A percentile compares a stretch with the other conserved stretches of the same genome.
Evolutionary conservation across 1,284 basidiomycete genomes (phyloP).

Genomic region (Cutaneotrichosporon cutaneum): DNA sequence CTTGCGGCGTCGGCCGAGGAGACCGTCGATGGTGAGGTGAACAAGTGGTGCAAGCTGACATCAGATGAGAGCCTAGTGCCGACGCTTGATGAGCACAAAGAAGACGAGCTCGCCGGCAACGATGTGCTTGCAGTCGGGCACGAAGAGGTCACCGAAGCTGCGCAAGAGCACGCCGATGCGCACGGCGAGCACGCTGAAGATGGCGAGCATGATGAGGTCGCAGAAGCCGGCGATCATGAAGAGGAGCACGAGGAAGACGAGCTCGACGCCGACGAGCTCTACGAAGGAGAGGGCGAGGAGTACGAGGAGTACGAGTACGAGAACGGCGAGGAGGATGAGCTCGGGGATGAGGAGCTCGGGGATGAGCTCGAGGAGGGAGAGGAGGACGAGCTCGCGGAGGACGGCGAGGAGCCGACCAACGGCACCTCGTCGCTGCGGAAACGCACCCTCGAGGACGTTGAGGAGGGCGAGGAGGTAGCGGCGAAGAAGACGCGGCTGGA

Average conservation of each 20-base stretch:
- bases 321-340: neutral
- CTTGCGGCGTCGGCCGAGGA: constrained; percentile 15
- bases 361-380: constrained; percentile 1
- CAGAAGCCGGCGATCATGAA: neutral
- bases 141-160: neutral
- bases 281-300: constrained; percentile 5
- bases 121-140: no score
- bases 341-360: neutral
- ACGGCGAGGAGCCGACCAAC: neutral
- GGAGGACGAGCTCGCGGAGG: constrained; percentile 5
- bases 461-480: constrained; percentile 9
- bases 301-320: neutral
- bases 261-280: constrained; percentile 6
- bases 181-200: neutral
- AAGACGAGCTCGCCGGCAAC: neutral
- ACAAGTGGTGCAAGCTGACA: neutral
- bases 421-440: constrained; percentile 9
- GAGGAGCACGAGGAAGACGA: constrained; percentile 11
- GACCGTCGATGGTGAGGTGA: neutral
- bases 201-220: neutral
- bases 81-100: neutral
- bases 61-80: neutral
- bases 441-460: constrained; percentile 12
- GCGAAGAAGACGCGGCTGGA: constrained; percentile 19
- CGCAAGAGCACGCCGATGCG: neutral